These are phyloP conservation scores for Penicillium psychrofluorescens DNA, from an alignment of 495 filamentous ascomycete species.

Conservation along the genomic window DNA sequence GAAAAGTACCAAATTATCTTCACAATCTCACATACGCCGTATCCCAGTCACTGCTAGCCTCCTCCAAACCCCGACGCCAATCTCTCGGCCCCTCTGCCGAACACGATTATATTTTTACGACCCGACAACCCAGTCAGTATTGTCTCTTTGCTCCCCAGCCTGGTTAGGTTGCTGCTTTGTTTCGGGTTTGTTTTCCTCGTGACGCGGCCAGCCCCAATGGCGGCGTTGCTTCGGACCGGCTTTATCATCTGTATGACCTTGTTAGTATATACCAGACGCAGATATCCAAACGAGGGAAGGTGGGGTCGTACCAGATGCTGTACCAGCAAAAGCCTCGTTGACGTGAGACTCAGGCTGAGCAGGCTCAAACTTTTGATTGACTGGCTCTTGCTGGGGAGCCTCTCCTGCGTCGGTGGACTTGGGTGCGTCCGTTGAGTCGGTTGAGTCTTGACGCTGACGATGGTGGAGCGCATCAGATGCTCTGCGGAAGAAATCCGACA, in stretches of 20 bases:
- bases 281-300: not conserved
- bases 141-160: not conserved
- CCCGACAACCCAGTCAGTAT: slow-evolving; percentile 5
- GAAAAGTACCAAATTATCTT: too few species aligned
- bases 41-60: too few species aligned
- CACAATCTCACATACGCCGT: too few species aligned
- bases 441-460: slow-evolving; percentile 4
- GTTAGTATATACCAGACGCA: not conserved
- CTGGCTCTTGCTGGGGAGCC: not conserved
- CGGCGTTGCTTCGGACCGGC: not conserved
- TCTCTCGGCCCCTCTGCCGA: too few species aligned
- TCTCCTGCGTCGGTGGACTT: not conserved
- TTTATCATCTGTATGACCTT: not conserved
- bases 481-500: slow-evolving; percentile 7
- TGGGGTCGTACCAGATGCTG: slow-evolving; percentile 2
- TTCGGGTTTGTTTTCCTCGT: not conserved
- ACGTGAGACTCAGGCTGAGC: slow-evolving; percentile 3
- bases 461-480: slow-evolving; percentile 5
- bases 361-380: not conserved
- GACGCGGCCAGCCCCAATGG: slow-evolving; percentile 4
- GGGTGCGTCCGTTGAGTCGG: slow-evolving; percentile 3
- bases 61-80: too few species aligned
- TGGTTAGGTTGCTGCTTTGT: slow-evolving; percentile 3
- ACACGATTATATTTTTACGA: not conserved
- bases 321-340: slow-evolving; percentile 1